These are phyloP conservation scores for Bertia moriformis DNA, from an alignment of 2,329 filamentous ascomycete genomes.

Conservation along the genomic window DNA sequence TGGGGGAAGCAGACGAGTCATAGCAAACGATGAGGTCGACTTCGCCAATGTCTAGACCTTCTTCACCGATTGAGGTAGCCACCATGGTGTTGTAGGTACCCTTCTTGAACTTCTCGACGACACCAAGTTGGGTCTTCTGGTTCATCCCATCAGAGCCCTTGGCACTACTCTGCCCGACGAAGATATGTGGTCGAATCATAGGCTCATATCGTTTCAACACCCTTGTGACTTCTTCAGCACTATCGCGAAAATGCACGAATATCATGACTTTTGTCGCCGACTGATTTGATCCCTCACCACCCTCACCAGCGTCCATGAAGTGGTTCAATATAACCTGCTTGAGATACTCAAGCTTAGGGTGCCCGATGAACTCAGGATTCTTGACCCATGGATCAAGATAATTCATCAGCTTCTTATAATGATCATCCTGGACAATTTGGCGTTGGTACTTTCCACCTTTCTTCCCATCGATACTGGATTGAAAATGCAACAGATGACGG, in stretches of 20 bases:
- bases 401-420: slow-evolving; percentile 76
- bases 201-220: slow-evolving; percentile 71
- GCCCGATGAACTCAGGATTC: slow-evolving; percentile 66
- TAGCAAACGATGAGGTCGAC: slow-evolving; percentile 96
- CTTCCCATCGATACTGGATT: slow-evolving; percentile 48
- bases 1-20: slow-evolving; percentile 86
- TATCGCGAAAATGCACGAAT: slow-evolving; percentile 88
- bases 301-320: slow-evolving; percentile 68
- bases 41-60: slow-evolving; percentile 95
- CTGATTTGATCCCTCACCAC: neutral
- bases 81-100: slow-evolving; percentile 89
- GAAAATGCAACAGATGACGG: slow-evolving; percentile 62
- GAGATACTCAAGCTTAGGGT: slow-evolving; percentile 82
- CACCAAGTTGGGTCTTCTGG: slow-evolving; percentile 74
- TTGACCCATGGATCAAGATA: slow-evolving; percentile 62
- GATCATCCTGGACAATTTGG: slow-evolving; percentile 58
- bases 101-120: slow-evolving; percentile 74
- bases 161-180: slow-evolving; percentile 83
- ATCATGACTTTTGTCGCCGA: slow-evolving; percentile 70
- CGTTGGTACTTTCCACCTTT: slow-evolving; percentile 66
- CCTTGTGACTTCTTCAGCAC: slow-evolving; percentile 80
- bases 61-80: slow-evolving; percentile 95
- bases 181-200: slow-evolving; percentile 78
- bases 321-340: slow-evolving; percentile 75
- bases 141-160: slow-evolving; percentile 92